A percentile compares a stretch with the other conserved stretches of the same genome.
These are phyloP conservation scores for Barnettozyma vustinii DNA, from an alignment of 805 yeast species.

Conservation along the genomic window DNA sequence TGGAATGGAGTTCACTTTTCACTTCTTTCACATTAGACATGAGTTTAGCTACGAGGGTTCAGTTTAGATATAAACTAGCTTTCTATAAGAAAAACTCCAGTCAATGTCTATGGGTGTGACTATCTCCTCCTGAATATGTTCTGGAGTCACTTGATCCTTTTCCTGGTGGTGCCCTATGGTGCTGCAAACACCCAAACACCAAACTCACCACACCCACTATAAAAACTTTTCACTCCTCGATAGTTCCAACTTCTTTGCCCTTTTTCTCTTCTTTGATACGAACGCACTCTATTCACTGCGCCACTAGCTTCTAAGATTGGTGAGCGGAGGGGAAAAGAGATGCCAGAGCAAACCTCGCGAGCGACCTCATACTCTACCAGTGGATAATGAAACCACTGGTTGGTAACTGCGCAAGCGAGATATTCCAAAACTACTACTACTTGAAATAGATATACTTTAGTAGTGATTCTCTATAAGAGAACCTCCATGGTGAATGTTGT, in stretches of 20 bases:
- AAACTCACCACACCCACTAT: not conserved
- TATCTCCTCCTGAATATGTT: not conserved
- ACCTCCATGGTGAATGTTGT: slow-evolving; percentile 15
- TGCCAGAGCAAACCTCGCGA: slow-evolving; percentile 30
- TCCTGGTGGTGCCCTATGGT: not conserved
- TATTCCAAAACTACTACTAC: slow-evolving; percentile 13
- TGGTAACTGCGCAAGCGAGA: slow-evolving; percentile 39
- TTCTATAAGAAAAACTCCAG: too few relatives aligned
- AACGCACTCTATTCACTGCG: slow-evolving; percentile 43
- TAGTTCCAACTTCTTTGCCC: slow-evolving; percentile 1
- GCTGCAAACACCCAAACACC: not conserved
- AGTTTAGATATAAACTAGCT: too few relatives aligned
- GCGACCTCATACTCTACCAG: slow-evolving; percentile 36
- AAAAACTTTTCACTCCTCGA: slow-evolving; percentile 5
- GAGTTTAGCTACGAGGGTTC: not conserved
- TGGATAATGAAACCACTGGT: slow-evolving; percentile 13
- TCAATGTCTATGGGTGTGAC: too few relatives aligned
- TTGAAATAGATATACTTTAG: not conserved
- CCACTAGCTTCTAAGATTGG: slow-evolving; percentile 29
- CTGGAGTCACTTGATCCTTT: too few relatives aligned
- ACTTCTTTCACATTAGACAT: too few relatives aligned
- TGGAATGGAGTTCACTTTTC: too few relatives aligned
- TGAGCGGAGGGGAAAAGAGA: slow-evolving; percentile 42
- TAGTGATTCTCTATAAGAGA: not conserved
- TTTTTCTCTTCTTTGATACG: slow-evolving; percentile 31